Percentiles rank a stretch among this genome's conserved stretches.
phyloP scores from a whole-genome alignment of 2,329 filamentous ascomycete genomes.

The Epichloe coenophiala region DNA sequence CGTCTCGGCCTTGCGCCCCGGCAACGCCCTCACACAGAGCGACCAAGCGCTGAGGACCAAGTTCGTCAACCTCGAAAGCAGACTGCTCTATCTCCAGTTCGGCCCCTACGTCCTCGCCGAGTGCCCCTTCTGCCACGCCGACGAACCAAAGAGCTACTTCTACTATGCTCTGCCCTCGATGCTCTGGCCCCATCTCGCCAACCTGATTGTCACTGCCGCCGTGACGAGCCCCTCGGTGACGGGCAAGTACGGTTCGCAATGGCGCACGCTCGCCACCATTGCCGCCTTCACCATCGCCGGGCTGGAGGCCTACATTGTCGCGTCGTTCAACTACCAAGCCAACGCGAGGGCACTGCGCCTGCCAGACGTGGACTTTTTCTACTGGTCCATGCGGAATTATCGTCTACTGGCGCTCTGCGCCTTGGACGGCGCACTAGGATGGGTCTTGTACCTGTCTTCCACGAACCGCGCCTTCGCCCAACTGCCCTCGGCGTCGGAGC shows the following conservation, averaged over 20 bases:
- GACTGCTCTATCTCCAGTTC: slow-evolving; percentile 71
- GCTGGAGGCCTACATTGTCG: slow-evolving; percentile 52
- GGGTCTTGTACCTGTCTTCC: slow-evolving; percentile 57
- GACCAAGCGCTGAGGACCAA: slow-evolving; percentile 56
- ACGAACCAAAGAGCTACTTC: slow-evolving; percentile 57
- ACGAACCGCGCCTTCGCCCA: slow-evolving; percentile 67
- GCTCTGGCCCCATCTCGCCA: slow-evolving; percentile 64
- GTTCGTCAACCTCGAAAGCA: slow-evolving; percentile 57
- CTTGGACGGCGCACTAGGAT: slow-evolving; percentile 51
- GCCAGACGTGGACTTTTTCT: slow-evolving; percentile 53
- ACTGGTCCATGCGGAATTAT: slow-evolving; percentile 53
- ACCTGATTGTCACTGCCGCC: slow-evolving; percentile 58
- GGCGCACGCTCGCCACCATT: slow-evolving; percentile 59
- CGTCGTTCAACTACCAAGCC: slow-evolving; percentile 48
- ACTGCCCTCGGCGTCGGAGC: slow-evolving; percentile 47
- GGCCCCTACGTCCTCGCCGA: slow-evolving; percentile 60
- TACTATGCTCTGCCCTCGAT: slow-evolving; percentile 68
- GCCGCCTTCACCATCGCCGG: slow-evolving; percentile 43
- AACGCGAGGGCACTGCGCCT: slow-evolving; percentile 51
- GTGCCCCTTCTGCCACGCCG: slow-evolving; percentile 72
- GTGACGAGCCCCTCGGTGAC: slow-evolving; percentile 57
- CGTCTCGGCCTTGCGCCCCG: slow-evolving; percentile 43
- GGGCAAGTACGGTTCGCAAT: slow-evolving; percentile 49
- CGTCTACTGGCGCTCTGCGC: slow-evolving; percentile 51
- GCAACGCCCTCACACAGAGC: slow-evolving; percentile 30